A percentile compares a stretch with the other conserved stretches of the same genome.
Conservation (phyloP, 78 protist genomes). For the Acrasis kona region DNA sequence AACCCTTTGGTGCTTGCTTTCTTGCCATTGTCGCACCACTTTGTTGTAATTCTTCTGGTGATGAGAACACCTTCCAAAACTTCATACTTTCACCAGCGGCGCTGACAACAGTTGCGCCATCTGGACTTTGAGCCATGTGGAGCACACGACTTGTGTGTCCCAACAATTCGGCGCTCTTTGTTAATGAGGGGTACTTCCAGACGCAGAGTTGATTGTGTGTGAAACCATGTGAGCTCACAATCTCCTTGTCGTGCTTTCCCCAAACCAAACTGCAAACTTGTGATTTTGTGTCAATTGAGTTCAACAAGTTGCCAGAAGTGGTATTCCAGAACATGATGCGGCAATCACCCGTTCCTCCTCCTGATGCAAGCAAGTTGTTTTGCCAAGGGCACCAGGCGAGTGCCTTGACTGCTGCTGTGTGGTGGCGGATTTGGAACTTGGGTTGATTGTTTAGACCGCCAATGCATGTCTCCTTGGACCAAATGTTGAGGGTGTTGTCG, state of each 20-base stretch:
- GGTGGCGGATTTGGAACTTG: conserved; percentile 41
- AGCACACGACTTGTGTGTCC: conserved; percentile 97
- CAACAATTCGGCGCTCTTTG: conserved; percentile 76
- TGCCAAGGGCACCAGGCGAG: conserved; percentile 96
- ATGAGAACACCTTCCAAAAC: conserved; percentile 90
- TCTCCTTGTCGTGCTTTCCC: conserved; percentile 75
- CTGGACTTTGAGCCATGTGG: conserved; percentile 94
- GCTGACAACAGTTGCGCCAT: conserved; percentile 84
- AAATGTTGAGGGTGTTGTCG: conserved; percentile 93
- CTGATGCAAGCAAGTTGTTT: conserved; percentile 89
- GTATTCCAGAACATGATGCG: conserved; percentile 96
- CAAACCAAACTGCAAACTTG: conserved; percentile 94
- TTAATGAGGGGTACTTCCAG: conserved; percentile 97
- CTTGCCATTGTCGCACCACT: too few relatives aligned
- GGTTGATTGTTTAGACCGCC: conserved; percentile 25
- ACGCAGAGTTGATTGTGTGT: conserved; percentile 89
- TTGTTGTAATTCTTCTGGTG: too few relatives aligned
- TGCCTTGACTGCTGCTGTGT: conserved; percentile 96
- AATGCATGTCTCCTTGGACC: conserved; percentile 43
- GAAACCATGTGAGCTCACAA: conserved; percentile 97
- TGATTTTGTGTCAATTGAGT: conserved; percentile 79
- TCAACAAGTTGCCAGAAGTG: conserved; percentile 63
- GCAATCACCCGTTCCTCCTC: conserved; percentile 99
- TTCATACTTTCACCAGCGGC: conserved; percentile 97
- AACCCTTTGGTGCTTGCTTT: too few relatives aligned